Percentiles rank a stretch among this genome's conserved stretches.
Evolutionary conservation across 1,284 basidiomycete species (phyloP).

Genomic region (Ganoderma leucocontextum): DNA sequence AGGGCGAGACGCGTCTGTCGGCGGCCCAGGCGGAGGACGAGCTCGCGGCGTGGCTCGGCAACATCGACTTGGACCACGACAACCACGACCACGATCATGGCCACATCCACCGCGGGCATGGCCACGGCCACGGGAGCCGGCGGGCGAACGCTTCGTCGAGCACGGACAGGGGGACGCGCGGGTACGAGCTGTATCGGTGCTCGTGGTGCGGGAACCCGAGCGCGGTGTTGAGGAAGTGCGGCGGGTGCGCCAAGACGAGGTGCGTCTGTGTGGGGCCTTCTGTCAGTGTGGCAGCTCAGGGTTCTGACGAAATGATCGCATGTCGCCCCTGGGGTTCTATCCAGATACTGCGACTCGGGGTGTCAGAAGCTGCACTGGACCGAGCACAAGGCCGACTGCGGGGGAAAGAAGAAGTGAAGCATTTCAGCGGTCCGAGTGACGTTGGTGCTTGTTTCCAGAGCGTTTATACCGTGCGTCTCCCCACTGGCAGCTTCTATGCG

Average conservation of each 20-base stretch:
- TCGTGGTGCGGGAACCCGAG: conserved; percentile 65
- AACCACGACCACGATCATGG: neutral
- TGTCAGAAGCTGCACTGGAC: conserved; percentile 62
- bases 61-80: conserved; percentile 33
- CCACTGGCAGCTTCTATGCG: neutral
- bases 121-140: neutral
- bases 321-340: neutral
- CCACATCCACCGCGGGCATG: conserved; percentile 5
- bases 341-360: conserved; percentile 57
- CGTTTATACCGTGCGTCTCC: neutral
- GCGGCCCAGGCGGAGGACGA: conserved; percentile 55
- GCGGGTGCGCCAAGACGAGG: conserved; percentile 48
- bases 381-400: conserved; percentile 36
- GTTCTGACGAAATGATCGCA: conserved; percentile 7
- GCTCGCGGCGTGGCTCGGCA: conserved; percentile 42
- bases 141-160: neutral
- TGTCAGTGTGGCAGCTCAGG: neutral
- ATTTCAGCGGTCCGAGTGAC: neutral
- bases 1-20: conserved; percentile 44
- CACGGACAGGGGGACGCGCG: conserved; percentile 3
- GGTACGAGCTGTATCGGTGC: conserved; percentile 49
- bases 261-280: conserved; percentile 44
- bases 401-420: conserved; percentile 8
- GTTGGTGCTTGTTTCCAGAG: neutral
- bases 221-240: conserved; percentile 49